Evolutionary conservation across 345 rosid genomes (phyloP), one percentile per base, ranked within the genome.

Genomic region (Boechera divaricarpa): DNA sequence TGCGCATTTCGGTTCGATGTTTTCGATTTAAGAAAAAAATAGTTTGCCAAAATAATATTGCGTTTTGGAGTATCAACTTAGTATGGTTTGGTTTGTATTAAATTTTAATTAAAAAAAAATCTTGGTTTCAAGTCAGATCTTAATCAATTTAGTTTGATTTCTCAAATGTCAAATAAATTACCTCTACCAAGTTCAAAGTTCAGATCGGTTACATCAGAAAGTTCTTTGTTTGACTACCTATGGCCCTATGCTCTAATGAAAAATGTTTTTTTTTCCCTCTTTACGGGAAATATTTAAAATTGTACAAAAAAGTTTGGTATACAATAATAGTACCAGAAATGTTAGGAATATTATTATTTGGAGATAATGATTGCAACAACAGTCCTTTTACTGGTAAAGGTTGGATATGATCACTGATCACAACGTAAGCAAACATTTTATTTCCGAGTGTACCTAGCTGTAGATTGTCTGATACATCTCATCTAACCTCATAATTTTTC

Each of bases 381-480:
- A 63, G 65, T 69, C 42, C 70, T 44, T 62, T 62, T 69, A 70
- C 58, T 42, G 65, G 80, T 62, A 69, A 69, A 77, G 41, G 80
- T 70, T 77, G 65, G 80, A 63, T 70, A 70, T 63, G 75, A 77
- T 77, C 75, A 70, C 70, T 77, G 54, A 77, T 70, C 80, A 77
- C 76, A 77, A 77, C 76, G 71, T 47, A 77, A 55, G 66, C 80
- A 70, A 60, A 36, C 66, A 55, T 47, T 55, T 63, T 55, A 70
- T 45, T 70, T 38, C 60, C 10, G 42, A 77, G 66, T 63, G 66
- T 63, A 77, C 60, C 36, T 55, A 70, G 76, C 76, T 77, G 80
- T 77, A 70, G 33, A 77, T 59, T 70, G 44, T 70, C 80, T 71
- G 80, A 77, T 77, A 63, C 80, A 77, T 77, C 75, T 77, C 71